phyloP scores from a whole-genome alignment of 257 asterid species.

The Solanum paucissectum region DNA sequence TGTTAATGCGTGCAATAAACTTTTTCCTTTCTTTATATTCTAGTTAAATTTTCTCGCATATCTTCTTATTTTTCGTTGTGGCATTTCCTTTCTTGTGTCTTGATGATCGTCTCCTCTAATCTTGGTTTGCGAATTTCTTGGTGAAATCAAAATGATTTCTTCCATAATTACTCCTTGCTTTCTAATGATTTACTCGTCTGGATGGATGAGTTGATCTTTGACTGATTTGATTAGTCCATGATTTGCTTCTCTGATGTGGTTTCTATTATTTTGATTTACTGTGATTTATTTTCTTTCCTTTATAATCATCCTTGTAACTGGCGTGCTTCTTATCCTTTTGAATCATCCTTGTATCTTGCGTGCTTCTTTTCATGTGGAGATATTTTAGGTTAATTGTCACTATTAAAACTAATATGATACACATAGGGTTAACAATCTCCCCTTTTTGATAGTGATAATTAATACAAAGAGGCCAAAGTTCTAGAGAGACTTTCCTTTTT shows the following conservation, averaged over 20 bases:
- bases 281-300: too few relatives aligned
- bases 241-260: background rate
- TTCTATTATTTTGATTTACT: too few relatives aligned
- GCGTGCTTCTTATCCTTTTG: background rate
- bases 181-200: background rate
- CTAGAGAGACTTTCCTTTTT: background rate
- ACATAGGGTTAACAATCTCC: background rate
- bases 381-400: background rate
- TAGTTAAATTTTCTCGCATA: background rate
- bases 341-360: background rate
- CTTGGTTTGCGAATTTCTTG: background rate
- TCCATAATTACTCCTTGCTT: background rate
- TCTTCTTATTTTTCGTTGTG: background rate
- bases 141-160: background rate
- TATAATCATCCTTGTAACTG: background rate
- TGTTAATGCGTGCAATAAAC: background rate
- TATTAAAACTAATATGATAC: background rate
- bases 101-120: background rate
- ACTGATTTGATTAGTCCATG: too few relatives aligned
- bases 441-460: background rate
- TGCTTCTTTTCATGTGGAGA: background rate
- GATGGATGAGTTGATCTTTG: background rate
- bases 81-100: background rate
- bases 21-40: background rate
- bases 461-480: background rate